Evolutionary conservation across 140 eudicot genomes (phyloP).

Genomic region (Flaveria floridana): DNA sequence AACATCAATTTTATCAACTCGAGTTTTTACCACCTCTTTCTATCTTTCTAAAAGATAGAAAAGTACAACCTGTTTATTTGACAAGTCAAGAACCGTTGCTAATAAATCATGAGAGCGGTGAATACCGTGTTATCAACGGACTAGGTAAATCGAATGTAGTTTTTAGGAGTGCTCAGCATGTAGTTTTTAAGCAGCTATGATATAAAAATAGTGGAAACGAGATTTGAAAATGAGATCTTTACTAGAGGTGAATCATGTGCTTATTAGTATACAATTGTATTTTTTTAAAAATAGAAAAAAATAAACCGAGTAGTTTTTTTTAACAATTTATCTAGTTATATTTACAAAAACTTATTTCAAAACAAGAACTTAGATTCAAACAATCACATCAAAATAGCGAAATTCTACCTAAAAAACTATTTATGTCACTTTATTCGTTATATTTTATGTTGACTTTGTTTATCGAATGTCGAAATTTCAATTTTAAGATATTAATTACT

Average conservation of each 20-base stretch:
- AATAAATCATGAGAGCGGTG: background rate
- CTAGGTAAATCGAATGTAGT: too few relatives aligned
- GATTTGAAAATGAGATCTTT: too few relatives aligned
- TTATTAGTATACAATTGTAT: too few relatives aligned
- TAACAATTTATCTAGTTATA: too few relatives aligned
- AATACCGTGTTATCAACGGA: background rate
- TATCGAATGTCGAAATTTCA: background rate
- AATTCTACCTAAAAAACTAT: conserved; percentile 1
- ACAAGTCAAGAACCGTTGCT: too few relatives aligned
- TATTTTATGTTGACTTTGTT: background rate
- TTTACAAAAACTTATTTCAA: too few relatives aligned
- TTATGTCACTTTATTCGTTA: background rate
- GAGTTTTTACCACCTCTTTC: background rate
- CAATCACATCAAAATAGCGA: background rate
- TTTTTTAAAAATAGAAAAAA: too few relatives aligned
- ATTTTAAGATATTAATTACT: background rate
- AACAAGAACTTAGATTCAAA: background rate
- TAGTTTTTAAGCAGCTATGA: too few relatives aligned
- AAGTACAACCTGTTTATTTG: background rate
- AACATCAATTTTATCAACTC: background rate
- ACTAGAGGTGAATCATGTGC: too few relatives aligned
- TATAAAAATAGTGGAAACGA: too few relatives aligned
- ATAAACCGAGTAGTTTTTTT: too few relatives aligned
- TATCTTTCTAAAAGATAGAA: background rate
- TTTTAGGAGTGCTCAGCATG: too few relatives aligned